A percentile compares a stretch with the other conserved stretches of the same genome.
Evolutionary conservation across 2,329 filamentous ascomycete genomes (phyloP).

Genomic region (Cladobotryum mycophilum): DNA sequence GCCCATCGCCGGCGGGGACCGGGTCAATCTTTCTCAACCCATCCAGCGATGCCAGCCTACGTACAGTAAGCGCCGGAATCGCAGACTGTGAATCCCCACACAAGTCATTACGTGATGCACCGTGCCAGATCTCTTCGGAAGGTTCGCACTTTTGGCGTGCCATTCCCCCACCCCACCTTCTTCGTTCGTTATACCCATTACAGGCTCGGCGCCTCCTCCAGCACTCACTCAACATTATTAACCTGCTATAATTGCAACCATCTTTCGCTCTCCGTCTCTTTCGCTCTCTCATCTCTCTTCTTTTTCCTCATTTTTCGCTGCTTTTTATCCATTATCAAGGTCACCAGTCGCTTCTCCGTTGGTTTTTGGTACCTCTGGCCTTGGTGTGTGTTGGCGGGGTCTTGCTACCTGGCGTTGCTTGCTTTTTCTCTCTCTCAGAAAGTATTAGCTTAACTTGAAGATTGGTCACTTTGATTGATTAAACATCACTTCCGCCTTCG

Average conservation of each 20-base stretch:
- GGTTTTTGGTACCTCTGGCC: not conserved
- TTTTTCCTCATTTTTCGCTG: not conserved
- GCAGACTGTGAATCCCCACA: not conserved
- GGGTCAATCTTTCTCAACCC: too few relatives aligned
- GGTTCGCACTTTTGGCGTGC: not conserved
- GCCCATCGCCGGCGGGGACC: too few relatives aligned
- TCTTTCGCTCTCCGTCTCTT: not conserved
- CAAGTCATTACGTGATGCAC: not conserved
- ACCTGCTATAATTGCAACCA: not conserved
- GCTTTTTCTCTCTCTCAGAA: not conserved
- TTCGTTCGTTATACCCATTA: constrained; percentile 2
- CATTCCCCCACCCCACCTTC: constrained; percentile 8
- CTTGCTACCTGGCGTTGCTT: not conserved
- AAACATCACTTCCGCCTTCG: not conserved
- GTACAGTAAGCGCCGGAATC: not conserved
- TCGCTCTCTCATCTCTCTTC: constrained; percentile 1
- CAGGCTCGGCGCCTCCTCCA: constrained; percentile 5
- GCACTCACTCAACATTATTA: constrained; percentile 12
- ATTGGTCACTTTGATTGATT: too few relatives aligned
- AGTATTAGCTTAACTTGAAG: not conserved
- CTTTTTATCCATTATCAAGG: not conserved
- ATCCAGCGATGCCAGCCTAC: not conserved
- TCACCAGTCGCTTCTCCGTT: not conserved
- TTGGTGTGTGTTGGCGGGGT: not conserved
- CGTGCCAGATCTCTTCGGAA: not conserved